Base-by-base conservation (phyloP, 805 yeast species). In the Candida arabinofermentans region DNA sequence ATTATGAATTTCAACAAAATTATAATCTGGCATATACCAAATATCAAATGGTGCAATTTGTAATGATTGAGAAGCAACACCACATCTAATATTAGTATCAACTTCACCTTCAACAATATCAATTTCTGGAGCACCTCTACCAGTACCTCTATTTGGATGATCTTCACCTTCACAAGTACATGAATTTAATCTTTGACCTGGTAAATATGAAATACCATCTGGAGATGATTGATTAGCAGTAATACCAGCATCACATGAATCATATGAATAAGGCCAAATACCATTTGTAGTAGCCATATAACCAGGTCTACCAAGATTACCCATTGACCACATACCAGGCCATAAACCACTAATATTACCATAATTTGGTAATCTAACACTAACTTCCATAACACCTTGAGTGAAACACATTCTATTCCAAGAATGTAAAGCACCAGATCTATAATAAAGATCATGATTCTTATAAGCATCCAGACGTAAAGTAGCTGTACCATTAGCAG, bases 271-370 rank as follows among this genome's bases (percentile, higher is more conserved):
- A 4, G 98, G 97, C 98, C 98, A 90, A 22, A 86, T 83, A 45
- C 97, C 97, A 21, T 90, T 95, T 2, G 96, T 79, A 3, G 91
- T 71, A 5, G 95, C 87, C 67, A 79, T 65, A 58, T 78, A 90
- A 9, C 98, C 98, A 0, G 97, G 95, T 53, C 97, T 78, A 22
- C 85, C 98, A 50, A 90, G 70, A 57, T 90, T 90, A 34, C 97
- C 97, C 79, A 90, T 71, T 4, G 96, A 75, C 97, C 97, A 90
- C 43, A 87, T 54, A 71, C 96, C 98, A 1, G 98, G 97, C 98
- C 98, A 90, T 49, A 90, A 68, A 17, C 98, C 98, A 4, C 83
- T 70, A 24, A 82, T 72, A 42, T 77, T 69, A 54, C 95, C 96
- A 51, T 75, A 76, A 48, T 87, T 86, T 26, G 97, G 96, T 47